Evolutionary conservation across 805 yeast species (phyloP).

Genomic region (Kuraishia ogatae): DNA sequence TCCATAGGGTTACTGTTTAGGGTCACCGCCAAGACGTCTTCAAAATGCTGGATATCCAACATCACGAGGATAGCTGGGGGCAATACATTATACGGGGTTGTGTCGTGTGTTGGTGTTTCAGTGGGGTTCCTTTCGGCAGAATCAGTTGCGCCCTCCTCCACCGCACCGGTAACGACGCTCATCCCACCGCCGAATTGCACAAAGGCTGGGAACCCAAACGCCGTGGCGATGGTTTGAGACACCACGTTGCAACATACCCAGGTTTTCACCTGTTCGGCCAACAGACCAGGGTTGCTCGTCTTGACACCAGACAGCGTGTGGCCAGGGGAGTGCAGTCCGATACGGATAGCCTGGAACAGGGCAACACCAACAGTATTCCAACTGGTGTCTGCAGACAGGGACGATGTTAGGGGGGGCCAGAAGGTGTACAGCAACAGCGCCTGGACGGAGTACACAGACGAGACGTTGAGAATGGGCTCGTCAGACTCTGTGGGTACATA

Average conservation of each 20-base stretch:
- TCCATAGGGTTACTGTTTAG: constrained; percentile 64
- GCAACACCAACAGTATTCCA: constrained; percentile 96
- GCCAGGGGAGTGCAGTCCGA: constrained; percentile 84
- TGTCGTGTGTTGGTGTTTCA: constrained; percentile 10
- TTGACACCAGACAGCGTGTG: constrained; percentile 38
- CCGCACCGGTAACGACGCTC: constrained; percentile 31
- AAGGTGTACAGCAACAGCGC: constrained; percentile 81
- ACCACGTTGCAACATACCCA: constrained; percentile 94
- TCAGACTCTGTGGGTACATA: constrained; percentile 72
- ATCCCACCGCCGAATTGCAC: constrained; percentile 75
- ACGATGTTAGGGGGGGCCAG: constrained; percentile 96
- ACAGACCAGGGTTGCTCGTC: constrained; percentile 33
- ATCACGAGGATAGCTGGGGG: constrained; percentile 62
- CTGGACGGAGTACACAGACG: constrained; percentile 90
- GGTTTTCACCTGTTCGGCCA: constrained; percentile 76
- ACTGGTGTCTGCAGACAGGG: constrained; percentile 89
- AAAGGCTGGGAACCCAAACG: constrained; percentile 92
- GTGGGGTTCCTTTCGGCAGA: constrained; percentile 1
- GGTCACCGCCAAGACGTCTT: constrained; percentile 75
- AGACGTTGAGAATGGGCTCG: constrained; percentile 78
- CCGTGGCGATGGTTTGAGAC: constrained; percentile 82
- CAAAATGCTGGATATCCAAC: constrained; percentile 79
- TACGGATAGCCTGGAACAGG: constrained; percentile 82
- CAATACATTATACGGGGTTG: constrained; percentile 15
- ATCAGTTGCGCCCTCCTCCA: constrained; percentile 2